phyloP scores from a whole-genome alignment of 768 basidiomycete genomes.

The Boletus subparvulus region DNA sequence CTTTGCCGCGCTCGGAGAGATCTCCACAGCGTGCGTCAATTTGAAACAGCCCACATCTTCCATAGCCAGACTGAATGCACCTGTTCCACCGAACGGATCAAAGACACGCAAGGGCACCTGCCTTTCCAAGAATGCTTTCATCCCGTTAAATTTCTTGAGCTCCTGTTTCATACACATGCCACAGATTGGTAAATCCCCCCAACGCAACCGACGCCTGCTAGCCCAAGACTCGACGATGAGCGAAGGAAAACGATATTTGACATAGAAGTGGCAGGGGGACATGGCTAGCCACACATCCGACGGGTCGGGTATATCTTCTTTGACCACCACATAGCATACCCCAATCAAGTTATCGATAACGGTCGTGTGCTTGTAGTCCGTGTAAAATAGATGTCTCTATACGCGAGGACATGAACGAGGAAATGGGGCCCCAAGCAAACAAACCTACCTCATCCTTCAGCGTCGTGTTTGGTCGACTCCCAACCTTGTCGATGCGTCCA shows the following conservation, averaged over 20 bases:
- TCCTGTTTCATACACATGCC: conserved; percentile 38
- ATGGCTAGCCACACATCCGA: conserved; percentile 48
- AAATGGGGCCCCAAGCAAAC: neutral
- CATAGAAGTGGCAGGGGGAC: conserved; percentile 60
- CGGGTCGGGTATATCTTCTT: conserved; percentile 32
- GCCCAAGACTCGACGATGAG: conserved; percentile 41
- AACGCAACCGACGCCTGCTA: conserved; percentile 31
- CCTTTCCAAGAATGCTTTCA: conserved; percentile 34
- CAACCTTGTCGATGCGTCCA: conserved; percentile 46
- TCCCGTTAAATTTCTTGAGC: conserved; percentile 31
- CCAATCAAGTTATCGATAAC: conserved; percentile 44
- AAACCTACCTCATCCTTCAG: conserved; percentile 57
- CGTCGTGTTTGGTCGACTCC: conserved; percentile 37
- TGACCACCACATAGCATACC: conserved; percentile 48
- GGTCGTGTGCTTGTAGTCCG: conserved; percentile 40
- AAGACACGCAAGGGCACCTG: conserved; percentile 32
- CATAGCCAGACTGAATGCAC: conserved; percentile 64
- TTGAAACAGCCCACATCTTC: conserved; percentile 54
- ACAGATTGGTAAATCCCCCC: conserved; percentile 46
- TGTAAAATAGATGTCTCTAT: conserved; percentile 64
- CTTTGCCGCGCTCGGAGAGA: conserved; percentile 69
- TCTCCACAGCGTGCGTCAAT: conserved; percentile 67
- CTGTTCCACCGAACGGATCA: conserved; percentile 47
- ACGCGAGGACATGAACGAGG: neutral
- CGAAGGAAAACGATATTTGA: conserved; percentile 49